A percentile compares a stretch with the other conserved stretches of the same genome.
Evolutionary conservation across 306 rosid genomes (phyloP).

Genomic region (Trifolium repens): DNA sequence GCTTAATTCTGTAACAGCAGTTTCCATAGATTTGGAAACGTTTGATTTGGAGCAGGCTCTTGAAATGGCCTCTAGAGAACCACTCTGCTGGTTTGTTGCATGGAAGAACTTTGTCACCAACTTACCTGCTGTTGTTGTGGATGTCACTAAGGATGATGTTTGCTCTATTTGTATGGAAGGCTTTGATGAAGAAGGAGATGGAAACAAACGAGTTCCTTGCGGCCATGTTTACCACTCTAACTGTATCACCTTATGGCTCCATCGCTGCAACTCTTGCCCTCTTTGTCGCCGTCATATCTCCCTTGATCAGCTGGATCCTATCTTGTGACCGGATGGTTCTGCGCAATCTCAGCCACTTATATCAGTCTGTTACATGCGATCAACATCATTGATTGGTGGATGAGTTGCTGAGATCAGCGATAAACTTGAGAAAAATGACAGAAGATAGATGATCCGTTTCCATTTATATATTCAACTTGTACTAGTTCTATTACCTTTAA

Average conservation of each 20-base stretch:
- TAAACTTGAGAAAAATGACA: too few species aligned
- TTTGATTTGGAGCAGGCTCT: neutral
- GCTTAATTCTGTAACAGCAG: neutral
- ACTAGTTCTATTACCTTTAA: too few species aligned
- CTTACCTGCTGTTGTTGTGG: neutral
- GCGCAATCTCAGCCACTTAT: too few species aligned
- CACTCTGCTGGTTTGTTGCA: neutral
- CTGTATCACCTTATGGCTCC: neutral
- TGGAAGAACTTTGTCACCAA: neutral
- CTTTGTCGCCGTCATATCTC: neutral
- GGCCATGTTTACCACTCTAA: neutral
- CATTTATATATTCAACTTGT: too few species aligned
- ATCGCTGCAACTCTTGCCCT: neutral
- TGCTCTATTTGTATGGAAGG: neutral
- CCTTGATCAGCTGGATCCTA: neutral
- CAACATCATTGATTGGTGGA: too few species aligned
- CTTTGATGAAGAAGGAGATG: neutral
- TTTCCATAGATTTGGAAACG: neutral
- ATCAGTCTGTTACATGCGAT: too few species aligned
- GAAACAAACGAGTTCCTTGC: neutral
- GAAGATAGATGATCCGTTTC: too few species aligned
- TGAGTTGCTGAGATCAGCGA: too few species aligned
- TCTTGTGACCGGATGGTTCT: too few species aligned
- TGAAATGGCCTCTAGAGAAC: neutral
- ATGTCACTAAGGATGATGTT: neutral